Base-by-base conservation (phyloP, 768 basidiomycete species). In the Panellus pusillus region DNA sequence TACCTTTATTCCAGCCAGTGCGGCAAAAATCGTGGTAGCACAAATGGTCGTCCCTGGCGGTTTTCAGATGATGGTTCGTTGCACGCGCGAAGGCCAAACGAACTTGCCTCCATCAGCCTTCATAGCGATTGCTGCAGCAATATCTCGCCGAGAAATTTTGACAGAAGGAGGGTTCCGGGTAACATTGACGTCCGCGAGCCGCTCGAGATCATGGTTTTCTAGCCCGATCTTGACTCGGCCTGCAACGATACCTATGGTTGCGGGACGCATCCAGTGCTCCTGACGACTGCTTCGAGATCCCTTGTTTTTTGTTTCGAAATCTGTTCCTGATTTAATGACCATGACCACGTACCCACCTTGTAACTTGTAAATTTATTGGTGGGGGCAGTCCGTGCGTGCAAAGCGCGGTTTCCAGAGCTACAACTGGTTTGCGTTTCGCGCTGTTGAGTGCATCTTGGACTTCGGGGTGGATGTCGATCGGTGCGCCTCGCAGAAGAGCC, bases 311-410 rank as follows among this genome's bases (percentile, higher is more conserved):
- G 7, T 13, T n/a, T n/a, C n/a, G n/a, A n/a, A n/a, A n/a, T n/a
- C n/a, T n/a, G n/a, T n/a, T n/a, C n/a, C n/a, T n/a, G n/a, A n/a
- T n/a, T n/a, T n/a, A n/a, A n/a, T n/a, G n/a, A n/a, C n/a, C n/a
- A n/a, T n/a, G n/a, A n/a, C n/a, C n/a, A n/a, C n/a, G n/a, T n/a
- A 24, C 24, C 24, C 24, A 24, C 24, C 24, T 24, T 0, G 92
- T 86, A 19, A 89, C 84, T 24, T 85, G 75, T 6, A 87, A 67
- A 64, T 93, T 95, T 35, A 77, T 76, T 0, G 93, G 93, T 60
- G 83, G 83, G 0, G 93, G 91, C 73, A 96, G 83, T 17, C 93
- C 96, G 75, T 98, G 93, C 1, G 94, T 94, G 54, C 97, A 84
- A 48, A 98, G 81, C 1, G 96, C 87, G 2, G 89, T 91, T 68